Conservation (phyloP, 768 basidiomycete genomes). For the Trametes gibbosa region DNA sequence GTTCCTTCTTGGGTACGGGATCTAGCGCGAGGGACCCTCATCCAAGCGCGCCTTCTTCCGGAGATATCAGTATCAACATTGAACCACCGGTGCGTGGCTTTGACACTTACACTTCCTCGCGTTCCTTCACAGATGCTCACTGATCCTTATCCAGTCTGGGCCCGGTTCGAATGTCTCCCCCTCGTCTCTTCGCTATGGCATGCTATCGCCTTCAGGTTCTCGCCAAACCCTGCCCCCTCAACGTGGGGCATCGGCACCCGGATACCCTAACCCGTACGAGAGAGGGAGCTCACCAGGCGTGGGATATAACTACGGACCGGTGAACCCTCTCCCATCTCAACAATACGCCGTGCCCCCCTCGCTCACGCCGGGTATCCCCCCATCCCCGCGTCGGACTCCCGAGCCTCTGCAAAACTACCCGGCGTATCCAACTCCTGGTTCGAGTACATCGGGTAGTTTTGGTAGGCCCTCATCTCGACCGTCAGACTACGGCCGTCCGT, state of each 20-base stretch:
- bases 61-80: conserved; percentile 20
- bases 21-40: conserved; percentile 3
- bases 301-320: conserved; percentile 3
- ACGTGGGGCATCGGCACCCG: background rate
- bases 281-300: background rate
- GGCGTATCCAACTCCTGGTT: conserved; percentile 8
- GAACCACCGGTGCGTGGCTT: conserved; percentile 25
- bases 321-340: background rate
- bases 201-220: conserved; percentile 21
- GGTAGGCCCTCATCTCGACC: conserved; percentile 1
- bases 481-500: background rate
- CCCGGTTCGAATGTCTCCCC: conserved; percentile 22
- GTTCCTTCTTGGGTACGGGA: conserved; percentile 9
- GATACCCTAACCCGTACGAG: conserved; percentile 7
- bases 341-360: conserved; percentile 7
- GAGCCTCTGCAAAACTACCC: conserved; percentile 4
- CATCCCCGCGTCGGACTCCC: conserved; percentile 9
- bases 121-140: background rate
- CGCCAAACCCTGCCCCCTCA: conserved; percentile 7
- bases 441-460: conserved; percentile 2
- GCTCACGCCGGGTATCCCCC: background rate
- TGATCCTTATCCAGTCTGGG: conserved; percentile 18
- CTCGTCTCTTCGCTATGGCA: conserved; percentile 9
- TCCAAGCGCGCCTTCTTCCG: conserved; percentile 11
- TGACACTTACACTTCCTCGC: background rate